A percentile compares a stretch with the other conserved stretches of the same genome.
These are phyloP conservation scores for Chaetomium globosum DNA, from an alignment of 2,329 filamentous ascomycete species.

Conservation along the genomic window DNA sequence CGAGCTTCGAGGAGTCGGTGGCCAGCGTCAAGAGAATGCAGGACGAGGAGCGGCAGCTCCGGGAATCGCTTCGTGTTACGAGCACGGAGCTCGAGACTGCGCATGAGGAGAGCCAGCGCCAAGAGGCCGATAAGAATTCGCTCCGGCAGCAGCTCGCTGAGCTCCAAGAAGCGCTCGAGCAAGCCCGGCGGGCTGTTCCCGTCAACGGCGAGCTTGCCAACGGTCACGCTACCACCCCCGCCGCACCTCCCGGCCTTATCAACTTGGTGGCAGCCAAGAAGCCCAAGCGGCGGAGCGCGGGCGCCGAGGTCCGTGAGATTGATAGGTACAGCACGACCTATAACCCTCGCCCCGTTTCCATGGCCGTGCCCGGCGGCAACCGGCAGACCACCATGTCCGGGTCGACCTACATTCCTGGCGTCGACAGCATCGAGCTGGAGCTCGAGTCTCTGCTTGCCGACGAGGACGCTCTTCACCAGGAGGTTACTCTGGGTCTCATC, in stretches of 20 bases:
- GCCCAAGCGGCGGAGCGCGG: constrained; percentile 90
- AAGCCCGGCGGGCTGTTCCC: constrained; percentile 77
- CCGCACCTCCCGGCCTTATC: constrained; percentile 76
- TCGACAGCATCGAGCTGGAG: constrained; percentile 93
- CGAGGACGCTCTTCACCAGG: constrained; percentile 93
- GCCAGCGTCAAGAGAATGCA: constrained; percentile 91
- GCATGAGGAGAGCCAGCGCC: constrained; percentile 71
- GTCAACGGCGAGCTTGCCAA: constrained; percentile 71
- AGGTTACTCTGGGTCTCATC: constrained; percentile 94
- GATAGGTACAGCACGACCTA: constrained; percentile 91
- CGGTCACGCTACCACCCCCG: constrained; percentile 56
- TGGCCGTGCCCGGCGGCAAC: constrained; percentile 70
- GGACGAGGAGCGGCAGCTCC: constrained; percentile 85
- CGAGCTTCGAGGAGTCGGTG: constrained; percentile 85
- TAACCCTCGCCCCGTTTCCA: constrained; percentile 93
- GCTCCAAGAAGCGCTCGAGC: constrained; percentile 87
- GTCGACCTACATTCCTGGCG: constrained; percentile 74
- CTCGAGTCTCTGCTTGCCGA: constrained; percentile 91
- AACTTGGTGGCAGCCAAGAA: constrained; percentile 97
- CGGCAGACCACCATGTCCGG: constrained; percentile 70
- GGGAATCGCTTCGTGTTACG: constrained; percentile 77
- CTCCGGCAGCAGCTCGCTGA: constrained; percentile 87
- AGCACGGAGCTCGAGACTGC: constrained; percentile 80
- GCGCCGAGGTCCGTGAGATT: constrained; percentile 78
- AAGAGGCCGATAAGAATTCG: constrained; percentile 82